Base-by-base conservation (phyloP, 139 green algal genomes). In the Haematococcus lacustris region DNA sequence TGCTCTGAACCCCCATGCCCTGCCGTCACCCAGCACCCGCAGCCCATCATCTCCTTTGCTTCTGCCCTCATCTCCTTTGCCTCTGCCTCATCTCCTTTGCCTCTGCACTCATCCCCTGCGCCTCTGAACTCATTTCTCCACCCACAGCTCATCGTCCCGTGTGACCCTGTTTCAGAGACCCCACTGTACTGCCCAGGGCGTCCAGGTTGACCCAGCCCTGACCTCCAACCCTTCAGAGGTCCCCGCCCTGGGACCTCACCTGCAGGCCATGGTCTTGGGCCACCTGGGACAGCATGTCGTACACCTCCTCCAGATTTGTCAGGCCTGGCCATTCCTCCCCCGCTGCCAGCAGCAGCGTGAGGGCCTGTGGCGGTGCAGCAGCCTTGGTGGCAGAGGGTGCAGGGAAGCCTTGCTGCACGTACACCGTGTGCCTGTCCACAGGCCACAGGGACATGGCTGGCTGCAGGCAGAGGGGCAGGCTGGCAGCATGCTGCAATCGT, bases 281-380 rank as follows among this genome's bases (percentile, higher is more conserved):
- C 34, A 90, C 51, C 35, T 88, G 70, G 21, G 76, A 43, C 50
- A 94, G 51, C 41, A 81, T 74, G 3, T 61, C 47, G n/a, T 84
- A 68, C 64, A 92, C 68, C 62, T 82, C 73, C 25, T 38, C 23
- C 40, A 71, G 53, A 67, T 86, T 84, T 0, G 23, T 17, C 13
- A 86, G 53, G 28, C 33, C 41, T 2, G 67, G 57, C 26, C n/a
- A 75, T 5, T 79, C 67, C 17, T 63, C 53, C 2, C 38, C 65
- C 26, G 38, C 21, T 30, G 70, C 34, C 37, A 78, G 35, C 9
- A 92, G 38, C 51, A 89, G 74, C 0, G 86, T 93, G 73, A 92
- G 85, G 38, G 70, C 75, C 0, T 30, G 68, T 0, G 87, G 73
- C 32, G 66, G 57, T 1, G 4, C 13, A 33, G 70, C 66, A 0